Evolutionary conservation across 345 rosid species (phyloP).

Genomic region (Psidium friedrichsthalianum): DNA sequence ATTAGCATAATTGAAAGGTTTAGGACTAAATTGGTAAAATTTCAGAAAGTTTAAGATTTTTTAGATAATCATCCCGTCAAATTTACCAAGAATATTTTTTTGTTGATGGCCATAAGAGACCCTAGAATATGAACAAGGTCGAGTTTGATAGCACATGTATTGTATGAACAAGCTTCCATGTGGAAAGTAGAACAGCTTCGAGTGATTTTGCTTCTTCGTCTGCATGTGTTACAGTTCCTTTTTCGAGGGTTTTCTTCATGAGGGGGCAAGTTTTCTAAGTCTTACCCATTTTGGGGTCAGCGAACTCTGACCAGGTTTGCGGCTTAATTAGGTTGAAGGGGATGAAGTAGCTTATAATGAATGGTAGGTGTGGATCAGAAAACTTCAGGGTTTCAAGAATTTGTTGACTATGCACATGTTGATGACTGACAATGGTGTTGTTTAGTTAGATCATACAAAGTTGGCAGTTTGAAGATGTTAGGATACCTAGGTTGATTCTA

Average conservation of each 20-base stretch:
- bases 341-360: not conserved
- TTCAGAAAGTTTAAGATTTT: no score
- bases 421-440: not conserved
- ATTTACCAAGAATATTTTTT: no score
- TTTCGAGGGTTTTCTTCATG: not conserved
- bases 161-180: not conserved
- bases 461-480: not conserved
- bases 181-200: not conserved
- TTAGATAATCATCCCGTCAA: no score
- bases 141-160: no score
- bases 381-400: not conserved
- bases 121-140: no score
- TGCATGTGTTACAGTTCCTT: not conserved
- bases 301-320: not conserved
- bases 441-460: not conserved
- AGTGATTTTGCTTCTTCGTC: not conserved
- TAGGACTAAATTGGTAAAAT: no score
- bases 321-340: not conserved
- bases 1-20: no score
- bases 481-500: not conserved
- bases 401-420: not conserved
- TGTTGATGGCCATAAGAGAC: no score
- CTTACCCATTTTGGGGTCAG: not conserved
- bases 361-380: not conserved
- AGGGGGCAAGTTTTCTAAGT: not conserved